Evolutionary conservation across 2,329 filamentous ascomycete genomes (phyloP), one percentile per base, ranked within the genome.

Genomic region (Microsporum ferrugineum): DNA sequence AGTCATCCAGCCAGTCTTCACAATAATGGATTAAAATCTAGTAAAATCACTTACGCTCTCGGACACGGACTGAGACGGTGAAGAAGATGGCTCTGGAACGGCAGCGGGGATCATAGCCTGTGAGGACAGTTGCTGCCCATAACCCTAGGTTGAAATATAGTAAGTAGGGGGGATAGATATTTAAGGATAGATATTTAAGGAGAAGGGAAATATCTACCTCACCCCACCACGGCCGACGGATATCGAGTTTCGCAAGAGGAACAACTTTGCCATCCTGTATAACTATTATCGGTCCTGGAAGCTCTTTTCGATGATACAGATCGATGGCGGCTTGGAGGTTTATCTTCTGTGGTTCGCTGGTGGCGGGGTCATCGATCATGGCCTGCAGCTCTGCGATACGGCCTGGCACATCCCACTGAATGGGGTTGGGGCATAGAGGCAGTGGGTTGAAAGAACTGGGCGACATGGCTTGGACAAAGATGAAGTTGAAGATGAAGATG

Each of bases 181-280:
- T 17, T 17, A 17, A 17, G 17, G 1, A 17, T 17, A 17, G 17
- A 23, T 23, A 23, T 43, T 43, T 43, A 12, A 43, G 39, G 39
- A 43, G 39, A 43, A 43, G 39, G 39, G 39, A 12, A 14, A 14
- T 43, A 43, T 17, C n/a, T 43, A 43, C 62, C 53, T 63, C 57
- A 10, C 27, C 23, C 62, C 62, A 62, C 23, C 29, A 63, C n/a
- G 62, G 45, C 23, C 57, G 57, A 23, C n/a, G n/a, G 38, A 60
- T 55, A 62, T 62, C 53, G 57, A 62, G 17, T 60, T 62, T 38
- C 33, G 45, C 58, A 57, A 55, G 43, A 17, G 27, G n/a, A 38
- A 62, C 53, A 58, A 60, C 60, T 57, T 62, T 64, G 55, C 57
- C 60, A 36, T 62, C 60, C 41, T 64, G 62, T 29, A 64, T 62